These are phyloP conservation scores for Xylaria castorea DNA, from an alignment of 495 filamentous ascomycete species.

Conservation along the genomic window DNA sequence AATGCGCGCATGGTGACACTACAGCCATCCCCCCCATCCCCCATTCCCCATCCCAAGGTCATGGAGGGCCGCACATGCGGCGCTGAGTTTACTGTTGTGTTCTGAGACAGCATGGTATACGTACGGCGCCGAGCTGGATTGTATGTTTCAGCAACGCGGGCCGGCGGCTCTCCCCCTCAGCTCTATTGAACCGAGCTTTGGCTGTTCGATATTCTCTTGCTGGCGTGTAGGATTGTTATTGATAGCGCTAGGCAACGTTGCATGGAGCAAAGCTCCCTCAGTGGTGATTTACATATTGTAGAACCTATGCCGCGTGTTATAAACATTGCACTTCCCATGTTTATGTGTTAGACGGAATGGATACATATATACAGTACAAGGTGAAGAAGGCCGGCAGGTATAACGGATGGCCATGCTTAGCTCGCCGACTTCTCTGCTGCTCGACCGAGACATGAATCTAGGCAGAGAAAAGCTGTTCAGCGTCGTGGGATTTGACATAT, in stretches of 20 bases:
- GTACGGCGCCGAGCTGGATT: background rate
- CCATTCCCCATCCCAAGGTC: slow-evolving; percentile 19
- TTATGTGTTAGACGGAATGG: background rate
- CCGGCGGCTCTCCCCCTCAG: background rate
- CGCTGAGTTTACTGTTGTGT: background rate
- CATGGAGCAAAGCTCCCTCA: background rate
- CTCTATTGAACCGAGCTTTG: background rate
- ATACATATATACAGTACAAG: background rate
- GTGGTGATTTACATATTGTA: background rate
- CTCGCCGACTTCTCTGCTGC: background rate
- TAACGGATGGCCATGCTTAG: background rate
- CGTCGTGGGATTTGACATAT: background rate
- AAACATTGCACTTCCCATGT: background rate
- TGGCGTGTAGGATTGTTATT: background rate
- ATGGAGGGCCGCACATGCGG: background rate
- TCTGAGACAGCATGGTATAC: slow-evolving; percentile 7
- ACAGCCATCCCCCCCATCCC: background rate
- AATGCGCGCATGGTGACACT: slow-evolving; percentile 12
- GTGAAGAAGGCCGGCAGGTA: background rate
- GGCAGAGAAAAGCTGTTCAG: background rate
- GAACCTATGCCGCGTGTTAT: background rate
- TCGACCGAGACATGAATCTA: background rate
- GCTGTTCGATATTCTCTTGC: background rate
- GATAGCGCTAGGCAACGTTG: background rate
- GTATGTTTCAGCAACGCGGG: background rate